Evolutionary conservation across 805 yeast genomes (phyloP).

Genomic region (Teunomyces funiuensis): DNA sequence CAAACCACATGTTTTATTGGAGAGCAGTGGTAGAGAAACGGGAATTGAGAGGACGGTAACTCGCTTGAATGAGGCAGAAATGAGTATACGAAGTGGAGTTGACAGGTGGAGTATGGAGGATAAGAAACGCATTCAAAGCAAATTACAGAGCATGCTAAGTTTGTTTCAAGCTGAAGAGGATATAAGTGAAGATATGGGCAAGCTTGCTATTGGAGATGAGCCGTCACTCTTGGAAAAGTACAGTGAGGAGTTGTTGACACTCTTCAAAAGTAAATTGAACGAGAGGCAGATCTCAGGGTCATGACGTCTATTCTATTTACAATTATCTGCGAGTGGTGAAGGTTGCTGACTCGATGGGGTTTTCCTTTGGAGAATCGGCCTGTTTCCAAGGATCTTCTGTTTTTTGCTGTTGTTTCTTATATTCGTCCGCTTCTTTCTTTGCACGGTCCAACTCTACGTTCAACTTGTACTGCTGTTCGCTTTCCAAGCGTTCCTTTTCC

Average conservation of each 20-base stretch:
- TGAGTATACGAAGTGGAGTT: background rate
- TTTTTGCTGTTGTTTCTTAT: too few relatives aligned
- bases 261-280: slow-evolving; percentile 26
- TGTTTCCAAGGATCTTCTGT: slow-evolving; percentile 35
- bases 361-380: slow-evolving; percentile 24
- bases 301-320: slow-evolving; percentile 2
- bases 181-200: background rate
- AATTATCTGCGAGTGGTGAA: slow-evolving; percentile 36
- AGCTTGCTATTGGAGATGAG: background rate
- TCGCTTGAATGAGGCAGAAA: background rate
- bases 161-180: slow-evolving; percentile 14
- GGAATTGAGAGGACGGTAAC: background rate
- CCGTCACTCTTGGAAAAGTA: slow-evolving; percentile 33
- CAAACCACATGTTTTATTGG: background rate
- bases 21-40: background rate
- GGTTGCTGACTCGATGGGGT: slow-evolving; percentile 39
- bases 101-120: slow-evolving; percentile 11
- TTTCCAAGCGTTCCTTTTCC: slow-evolving; percentile 36
- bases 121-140: slow-evolving; percentile 15
- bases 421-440: slow-evolving; percentile 15
- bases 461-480: slow-evolving; percentile 30
- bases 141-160: slow-evolving; percentile 19
- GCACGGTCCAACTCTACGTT: slow-evolving; percentile 31
- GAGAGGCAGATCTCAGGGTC: background rate
- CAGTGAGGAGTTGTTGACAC: slow-evolving; percentile 35